These are phyloP conservation scores for Calophaca sinica DNA, from an alignment of 306 rosid species.

Conservation along the genomic window DNA sequence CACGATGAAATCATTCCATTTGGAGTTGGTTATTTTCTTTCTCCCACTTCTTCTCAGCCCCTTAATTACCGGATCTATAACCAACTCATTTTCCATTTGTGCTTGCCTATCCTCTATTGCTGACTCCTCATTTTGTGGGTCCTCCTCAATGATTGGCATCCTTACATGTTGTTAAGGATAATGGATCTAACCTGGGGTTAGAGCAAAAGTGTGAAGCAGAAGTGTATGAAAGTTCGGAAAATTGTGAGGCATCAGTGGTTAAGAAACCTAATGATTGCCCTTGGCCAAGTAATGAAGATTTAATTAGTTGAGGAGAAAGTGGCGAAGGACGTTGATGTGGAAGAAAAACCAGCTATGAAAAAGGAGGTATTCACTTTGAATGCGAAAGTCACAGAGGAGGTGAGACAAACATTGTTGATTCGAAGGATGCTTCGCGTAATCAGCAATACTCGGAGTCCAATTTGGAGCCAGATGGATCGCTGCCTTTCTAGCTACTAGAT, in stretches of 20 bases:
- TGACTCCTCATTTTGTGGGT: too few relatives aligned
- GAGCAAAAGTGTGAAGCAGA: constrained; percentile 46
- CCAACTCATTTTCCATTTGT: too few relatives aligned
- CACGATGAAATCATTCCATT: too few relatives aligned
- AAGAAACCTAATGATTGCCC: constrained; percentile 14
- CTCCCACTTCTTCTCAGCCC: too few relatives aligned
- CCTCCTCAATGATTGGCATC: too few relatives aligned
- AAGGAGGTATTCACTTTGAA: constrained; percentile 70
- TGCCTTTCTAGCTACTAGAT: constrained; percentile 84
- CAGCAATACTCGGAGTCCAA: constrained; percentile 59
- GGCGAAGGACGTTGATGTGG: constrained; percentile 47
- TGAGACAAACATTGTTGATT: constrained; percentile 26
- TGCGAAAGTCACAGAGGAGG: constrained; percentile 71
- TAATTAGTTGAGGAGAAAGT: constrained; percentile 52
- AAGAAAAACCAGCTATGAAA: constrained; percentile 47
- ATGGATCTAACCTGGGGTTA: constrained; percentile 41
- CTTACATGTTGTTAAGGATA: constrained; percentile 25
- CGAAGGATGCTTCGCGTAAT: constrained; percentile 32
- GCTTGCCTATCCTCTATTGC: too few relatives aligned
- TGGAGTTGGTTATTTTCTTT: too few relatives aligned
- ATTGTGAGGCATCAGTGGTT: constrained; percentile 21
- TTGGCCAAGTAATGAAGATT: constrained; percentile 36
- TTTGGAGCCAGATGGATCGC: constrained; percentile 68
- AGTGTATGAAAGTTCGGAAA: constrained; percentile 32
- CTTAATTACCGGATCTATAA: too few relatives aligned